Evolutionary conservation across 1,139 yeast genomes (phyloP).

Genomic region (Geotrichum fermentans): DNA sequence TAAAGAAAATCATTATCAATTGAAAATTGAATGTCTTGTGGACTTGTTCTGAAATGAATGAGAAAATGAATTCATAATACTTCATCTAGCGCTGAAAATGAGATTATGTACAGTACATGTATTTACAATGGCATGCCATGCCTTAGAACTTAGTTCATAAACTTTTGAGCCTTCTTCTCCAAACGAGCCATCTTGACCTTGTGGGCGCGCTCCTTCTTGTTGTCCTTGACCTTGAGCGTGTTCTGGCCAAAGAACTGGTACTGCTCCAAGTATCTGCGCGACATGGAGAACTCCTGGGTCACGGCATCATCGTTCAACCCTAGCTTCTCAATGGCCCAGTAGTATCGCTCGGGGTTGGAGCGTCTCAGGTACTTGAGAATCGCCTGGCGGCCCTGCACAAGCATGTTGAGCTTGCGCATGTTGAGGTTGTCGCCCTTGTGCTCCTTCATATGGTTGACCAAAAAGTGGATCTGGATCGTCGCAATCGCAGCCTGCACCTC

Average conservation of each 20-base stretch:
- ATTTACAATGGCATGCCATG: no score
- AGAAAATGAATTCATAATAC: no score
- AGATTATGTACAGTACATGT: no score
- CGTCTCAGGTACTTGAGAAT: conserved; percentile 75
- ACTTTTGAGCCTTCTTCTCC: conserved; percentile 32
- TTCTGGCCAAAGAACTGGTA: conserved; percentile 71
- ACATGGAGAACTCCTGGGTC: conserved; percentile 76
- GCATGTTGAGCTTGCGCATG: conserved; percentile 65
- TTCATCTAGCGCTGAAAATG: no score
- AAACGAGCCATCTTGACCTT: conserved; percentile 29
- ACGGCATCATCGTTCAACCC: conserved; percentile 82
- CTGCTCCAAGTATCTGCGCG: conserved; percentile 77
- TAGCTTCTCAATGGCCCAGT: conserved; percentile 76
- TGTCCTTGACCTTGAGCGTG: conserved; percentile 33
- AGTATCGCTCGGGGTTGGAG: conserved; percentile 75
- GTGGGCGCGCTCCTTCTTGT: conserved; percentile 32
- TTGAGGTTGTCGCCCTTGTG: conserved; percentile 70
- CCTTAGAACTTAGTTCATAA: no score
- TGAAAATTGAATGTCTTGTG: neutral
- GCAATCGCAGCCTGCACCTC: conserved; percentile 93
- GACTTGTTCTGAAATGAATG: neutral
- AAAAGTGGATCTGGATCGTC: conserved; percentile 73
- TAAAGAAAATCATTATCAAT: neutral
- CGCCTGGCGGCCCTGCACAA: conserved; percentile 85
- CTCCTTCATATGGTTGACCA: conserved; percentile 69